These are phyloP conservation scores for Cytospora leucostoma DNA, from an alignment of 2,329 filamentous ascomycete species.

Conservation along the genomic window DNA sequence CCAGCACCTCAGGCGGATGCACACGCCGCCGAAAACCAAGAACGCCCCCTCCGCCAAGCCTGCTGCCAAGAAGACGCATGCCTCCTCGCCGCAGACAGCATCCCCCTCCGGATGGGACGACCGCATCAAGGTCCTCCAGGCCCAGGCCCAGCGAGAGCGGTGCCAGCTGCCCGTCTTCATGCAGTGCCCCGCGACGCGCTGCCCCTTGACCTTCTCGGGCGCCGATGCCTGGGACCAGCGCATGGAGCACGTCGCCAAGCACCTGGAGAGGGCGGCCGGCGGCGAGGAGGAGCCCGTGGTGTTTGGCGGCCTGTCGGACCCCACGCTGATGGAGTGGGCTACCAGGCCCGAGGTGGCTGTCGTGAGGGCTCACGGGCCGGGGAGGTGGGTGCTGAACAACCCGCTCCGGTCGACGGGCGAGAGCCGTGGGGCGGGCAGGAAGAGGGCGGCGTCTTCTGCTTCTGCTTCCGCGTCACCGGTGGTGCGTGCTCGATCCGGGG, in stretches of 20 bases:
- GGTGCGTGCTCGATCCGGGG: not conserved
- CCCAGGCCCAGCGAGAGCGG: conserved; percentile 60
- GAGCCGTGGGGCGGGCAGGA: conserved; percentile 15
- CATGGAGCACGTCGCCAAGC: conserved; percentile 85
- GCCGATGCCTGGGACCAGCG: conserved; percentile 72
- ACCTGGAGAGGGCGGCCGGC: conserved; percentile 62
- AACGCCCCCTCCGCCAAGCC: conserved; percentile 30
- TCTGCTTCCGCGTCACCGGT: conserved; percentile 1
- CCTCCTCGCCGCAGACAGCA: not conserved
- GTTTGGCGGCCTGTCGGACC: conserved; percentile 45
- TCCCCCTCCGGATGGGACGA: conserved; percentile 48
- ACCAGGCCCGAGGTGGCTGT: conserved; percentile 41
- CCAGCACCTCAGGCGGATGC: conserved; percentile 86
- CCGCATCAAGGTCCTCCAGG: conserved; percentile 57
- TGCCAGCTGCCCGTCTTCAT: conserved; percentile 63
- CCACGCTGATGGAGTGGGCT: conserved; percentile 45
- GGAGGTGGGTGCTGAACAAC: conserved; percentile 40
- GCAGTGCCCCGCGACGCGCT: conserved; percentile 63
- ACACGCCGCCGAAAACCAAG: conserved; percentile 54
- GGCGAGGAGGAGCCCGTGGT: conserved; percentile 37
- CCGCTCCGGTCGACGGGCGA: conserved; percentile 31
- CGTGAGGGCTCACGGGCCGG: conserved; percentile 33
- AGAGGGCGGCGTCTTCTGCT: conserved; percentile 5
- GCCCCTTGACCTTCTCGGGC: conserved; percentile 60
- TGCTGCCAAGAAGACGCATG: conserved; percentile 10